Base-by-base conservation (phyloP, 768 basidiomycete genomes). In the Serendipita sp. region DNA sequence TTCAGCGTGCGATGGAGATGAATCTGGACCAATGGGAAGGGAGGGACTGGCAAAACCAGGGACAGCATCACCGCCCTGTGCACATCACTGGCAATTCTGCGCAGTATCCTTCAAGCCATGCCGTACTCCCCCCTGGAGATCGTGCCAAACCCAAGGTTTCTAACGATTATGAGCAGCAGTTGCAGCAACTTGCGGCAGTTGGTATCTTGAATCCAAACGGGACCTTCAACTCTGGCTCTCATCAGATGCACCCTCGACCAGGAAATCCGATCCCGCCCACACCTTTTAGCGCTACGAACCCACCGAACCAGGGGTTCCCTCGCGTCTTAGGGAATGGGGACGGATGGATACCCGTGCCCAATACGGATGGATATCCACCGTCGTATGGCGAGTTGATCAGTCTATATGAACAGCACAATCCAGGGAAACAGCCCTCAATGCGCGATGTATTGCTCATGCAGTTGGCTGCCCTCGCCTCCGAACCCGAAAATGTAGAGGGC, bases 401-500 rank as follows among this genome's bases (percentile, higher is more conserved):
- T 20, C 53, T 58, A n/a, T 58, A 58, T 34, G 53, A 58, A 26
- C 53, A 58, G 20, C 53, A 58, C 53, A 58, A 58, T 28, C 53
- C 53, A 11, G 53, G 53, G 24, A 58, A 58, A 31, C 53, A 58
- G 20, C 53, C 53, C 24, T 30, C 24, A 9, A 58, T 34, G 26
- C 53, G 53, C 11, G 53, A 58, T n/a, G 53, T 58, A 4, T 11
- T 58, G 24, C 9, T 58, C 5, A 58, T 58, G 53, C 53, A 58
- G 31, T 2, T 58, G 9, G 53, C 53, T 9, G 53, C 53, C 11
- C 31, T 58, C 11, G 53, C 53, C 24, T 58, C 53, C 11, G 53
- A 58, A 34, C 53, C 53, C 4, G 53, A 58, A 34, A 58, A 58
- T 31, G 33, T 58, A 11, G 53, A 58, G n/a, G 53, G 53, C 13